phyloP scores from a whole-genome alignment of 768 basidiomycete species.

The Trametes cinnabarina region DNA sequence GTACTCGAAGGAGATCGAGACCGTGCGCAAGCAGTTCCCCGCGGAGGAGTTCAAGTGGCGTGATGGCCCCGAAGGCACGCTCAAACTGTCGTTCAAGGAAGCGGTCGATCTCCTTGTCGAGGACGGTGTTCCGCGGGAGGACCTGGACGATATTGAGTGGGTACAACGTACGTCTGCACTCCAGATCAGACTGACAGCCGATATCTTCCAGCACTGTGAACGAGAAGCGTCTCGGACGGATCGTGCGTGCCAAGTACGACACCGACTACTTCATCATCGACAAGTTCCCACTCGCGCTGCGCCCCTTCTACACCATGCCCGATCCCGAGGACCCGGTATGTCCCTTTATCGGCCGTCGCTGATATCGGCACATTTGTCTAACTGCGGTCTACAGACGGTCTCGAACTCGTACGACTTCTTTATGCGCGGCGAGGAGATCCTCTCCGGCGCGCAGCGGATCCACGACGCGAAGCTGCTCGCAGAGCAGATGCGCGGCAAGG shows the following conservation, averaged over 20 bases:
- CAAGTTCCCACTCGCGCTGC: constrained; percentile 94
- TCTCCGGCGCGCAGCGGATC: constrained; percentile 97
- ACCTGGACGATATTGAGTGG: constrained; percentile 87
- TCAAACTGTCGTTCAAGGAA: constrained; percentile 82
- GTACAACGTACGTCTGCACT: constrained; percentile 22
- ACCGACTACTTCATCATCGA: constrained; percentile 99
- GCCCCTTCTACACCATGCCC: constrained; percentile 99
- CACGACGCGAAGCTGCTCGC: constrained; percentile 83
- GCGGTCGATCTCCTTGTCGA: constrained; percentile 84
- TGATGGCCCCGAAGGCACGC: constrained; percentile 85
- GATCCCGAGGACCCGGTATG: constrained; percentile 83
- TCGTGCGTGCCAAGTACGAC: constrained; percentile 91
- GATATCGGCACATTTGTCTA: background rate
- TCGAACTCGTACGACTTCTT: constrained; percentile 99
- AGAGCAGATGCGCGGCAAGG: constrained; percentile 82
- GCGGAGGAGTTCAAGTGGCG: constrained; percentile 95
- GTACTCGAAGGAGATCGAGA: constrained; percentile 79
- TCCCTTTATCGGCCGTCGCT: background rate
- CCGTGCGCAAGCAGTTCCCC: constrained; percentile 83
- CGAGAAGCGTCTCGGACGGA: constrained; percentile 87
- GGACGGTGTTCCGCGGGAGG: constrained; percentile 77
- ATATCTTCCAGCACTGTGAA: constrained; percentile 75
- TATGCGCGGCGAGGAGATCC: constrained; percentile 99
- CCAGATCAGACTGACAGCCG: background rate
- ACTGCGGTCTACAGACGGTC: constrained; percentile 51